phyloP scores from a whole-genome alignment of 768 basidiomycete genomes.

The Porpolomopsis calyptriformis region DNA sequence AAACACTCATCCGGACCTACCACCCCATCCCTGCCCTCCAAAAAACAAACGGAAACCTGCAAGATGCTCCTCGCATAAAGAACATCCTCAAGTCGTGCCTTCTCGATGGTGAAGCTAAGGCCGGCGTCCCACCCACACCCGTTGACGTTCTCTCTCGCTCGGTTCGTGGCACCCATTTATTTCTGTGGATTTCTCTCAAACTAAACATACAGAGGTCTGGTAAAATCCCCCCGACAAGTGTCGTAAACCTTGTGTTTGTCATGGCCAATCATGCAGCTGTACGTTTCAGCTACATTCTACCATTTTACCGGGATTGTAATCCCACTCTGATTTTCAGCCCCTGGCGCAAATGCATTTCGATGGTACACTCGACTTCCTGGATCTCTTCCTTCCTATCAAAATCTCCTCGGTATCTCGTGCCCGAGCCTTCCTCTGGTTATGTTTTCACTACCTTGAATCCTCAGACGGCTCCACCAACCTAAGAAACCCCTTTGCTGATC shows the following conservation, averaged over 20 bases:
- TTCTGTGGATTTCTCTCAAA: slow-evolving; percentile 7
- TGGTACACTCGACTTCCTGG: slow-evolving; percentile 61
- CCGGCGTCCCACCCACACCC: slow-evolving; percentile 59
- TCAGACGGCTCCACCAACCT: slow-evolving; percentile 9
- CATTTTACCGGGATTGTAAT: background rate
- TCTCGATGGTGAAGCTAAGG: slow-evolving; percentile 43
- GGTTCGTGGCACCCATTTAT: slow-evolving; percentile 29
- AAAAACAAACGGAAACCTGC: slow-evolving; percentile 78
- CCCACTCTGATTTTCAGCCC: slow-evolving; percentile 29
- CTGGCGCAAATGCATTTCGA: slow-evolving; percentile 65
- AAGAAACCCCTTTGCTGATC: slow-evolving; percentile 54
- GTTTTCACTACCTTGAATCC: slow-evolving; percentile 65
- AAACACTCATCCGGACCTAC: slow-evolving; percentile 79
- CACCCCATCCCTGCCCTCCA: slow-evolving; percentile 87
- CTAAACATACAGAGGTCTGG: slow-evolving; percentile 37
- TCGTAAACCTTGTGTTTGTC: slow-evolving; percentile 80
- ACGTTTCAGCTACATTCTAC: slow-evolving; percentile 18
- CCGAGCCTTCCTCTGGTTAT: slow-evolving; percentile 70
- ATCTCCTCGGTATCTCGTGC: slow-evolving; percentile 68
- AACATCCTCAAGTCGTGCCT: slow-evolving; percentile 74
- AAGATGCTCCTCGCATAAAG: slow-evolving; percentile 88
- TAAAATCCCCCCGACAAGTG: slow-evolving; percentile 67
- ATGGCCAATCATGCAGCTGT: slow-evolving; percentile 71
- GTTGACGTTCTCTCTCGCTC: slow-evolving; percentile 59
- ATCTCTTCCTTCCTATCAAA: slow-evolving; percentile 69